Conservation (phyloP, 73 alveolate species). For the Tetrahymena borealis region DNA sequence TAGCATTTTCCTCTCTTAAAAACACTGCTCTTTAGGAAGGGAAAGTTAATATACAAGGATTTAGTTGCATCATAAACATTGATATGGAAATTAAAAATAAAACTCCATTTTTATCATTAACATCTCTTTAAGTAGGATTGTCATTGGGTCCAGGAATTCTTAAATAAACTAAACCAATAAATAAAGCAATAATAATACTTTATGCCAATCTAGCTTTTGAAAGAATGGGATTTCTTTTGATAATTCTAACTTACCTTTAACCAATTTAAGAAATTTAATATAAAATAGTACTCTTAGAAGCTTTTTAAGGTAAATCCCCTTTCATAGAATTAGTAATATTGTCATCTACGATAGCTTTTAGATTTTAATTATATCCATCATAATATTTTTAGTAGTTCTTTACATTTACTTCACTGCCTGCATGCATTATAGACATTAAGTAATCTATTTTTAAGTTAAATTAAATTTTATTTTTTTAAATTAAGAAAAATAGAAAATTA, state of each 20-base stretch:
- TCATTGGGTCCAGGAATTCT: neutral
- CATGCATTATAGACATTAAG: neutral
- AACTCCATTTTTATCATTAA: neutral
- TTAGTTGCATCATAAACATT: neutral
- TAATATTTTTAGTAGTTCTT: neutral
- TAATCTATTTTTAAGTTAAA: neutral
- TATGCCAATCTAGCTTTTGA: neutral
- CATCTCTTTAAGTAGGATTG: neutral
- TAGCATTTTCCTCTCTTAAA: conserved; percentile 36
- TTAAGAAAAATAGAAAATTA: neutral
- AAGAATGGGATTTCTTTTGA: neutral
- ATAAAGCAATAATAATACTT: neutral
- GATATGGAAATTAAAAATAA: neutral
- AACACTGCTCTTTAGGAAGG: conserved; percentile 33
- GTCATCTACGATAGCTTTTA: neutral
- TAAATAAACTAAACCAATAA: neutral
- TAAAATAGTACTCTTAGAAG: neutral
- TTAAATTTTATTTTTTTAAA: neutral
- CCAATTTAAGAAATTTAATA: neutral
- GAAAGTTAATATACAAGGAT: conserved; percentile 11
- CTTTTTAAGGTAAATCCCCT: neutral
- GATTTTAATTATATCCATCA: neutral
- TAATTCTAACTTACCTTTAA: neutral
- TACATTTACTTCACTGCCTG: neutral
- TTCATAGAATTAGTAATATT: neutral